Percentiles rank a stretch among this genome's conserved stretches.
These are phyloP conservation scores for Gossypium bickii DNA, from an alignment of 345 rosid species.

Conservation along the genomic window DNA sequence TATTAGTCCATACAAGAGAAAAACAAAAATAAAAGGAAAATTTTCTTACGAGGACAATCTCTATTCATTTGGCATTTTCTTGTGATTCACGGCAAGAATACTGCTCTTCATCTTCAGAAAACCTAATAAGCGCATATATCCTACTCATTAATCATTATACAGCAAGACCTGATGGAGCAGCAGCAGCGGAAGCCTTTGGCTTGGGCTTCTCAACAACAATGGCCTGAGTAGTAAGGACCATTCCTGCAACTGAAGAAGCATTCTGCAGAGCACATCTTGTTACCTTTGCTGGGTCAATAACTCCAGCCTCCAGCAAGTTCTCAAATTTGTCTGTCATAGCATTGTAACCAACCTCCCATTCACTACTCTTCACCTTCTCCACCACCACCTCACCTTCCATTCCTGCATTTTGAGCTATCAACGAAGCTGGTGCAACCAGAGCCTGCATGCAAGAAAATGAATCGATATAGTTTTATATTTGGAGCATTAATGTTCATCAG, in stretches of 20 bases:
- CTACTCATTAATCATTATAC: constrained; percentile 27
- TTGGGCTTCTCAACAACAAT: constrained; percentile 85
- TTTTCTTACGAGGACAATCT: background rate
- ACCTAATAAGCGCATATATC: background rate
- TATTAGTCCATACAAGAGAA: background rate
- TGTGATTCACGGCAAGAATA: background rate
- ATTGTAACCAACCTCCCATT: constrained; percentile 94
- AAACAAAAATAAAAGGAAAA: background rate
- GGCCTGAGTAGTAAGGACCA: constrained; percentile 98
- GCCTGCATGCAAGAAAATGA: constrained; percentile 44
- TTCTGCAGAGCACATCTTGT: constrained; percentile 91
- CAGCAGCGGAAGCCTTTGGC: constrained; percentile 55
- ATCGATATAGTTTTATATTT: background rate
- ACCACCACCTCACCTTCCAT: constrained; percentile 95
- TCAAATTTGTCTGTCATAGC: constrained; percentile 88
- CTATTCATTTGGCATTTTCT: background rate
- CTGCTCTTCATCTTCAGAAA: background rate
- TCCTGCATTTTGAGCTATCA: constrained; percentile 96
- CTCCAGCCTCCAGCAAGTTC: constrained; percentile 83
- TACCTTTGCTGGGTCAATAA: constrained; percentile 95
- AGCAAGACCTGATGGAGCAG: constrained; percentile 58
- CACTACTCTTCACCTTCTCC: constrained; percentile 64
- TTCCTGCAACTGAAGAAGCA: constrained; percentile 92
- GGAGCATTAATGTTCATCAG: background rate
- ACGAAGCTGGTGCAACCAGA: constrained; percentile 73